A percentile compares a stretch with the other conserved stretches of the same genome.
phyloP scores from a whole-genome alignment of 2,329 filamentous ascomycete species.

The Ceratocystis albifundus region DNA sequence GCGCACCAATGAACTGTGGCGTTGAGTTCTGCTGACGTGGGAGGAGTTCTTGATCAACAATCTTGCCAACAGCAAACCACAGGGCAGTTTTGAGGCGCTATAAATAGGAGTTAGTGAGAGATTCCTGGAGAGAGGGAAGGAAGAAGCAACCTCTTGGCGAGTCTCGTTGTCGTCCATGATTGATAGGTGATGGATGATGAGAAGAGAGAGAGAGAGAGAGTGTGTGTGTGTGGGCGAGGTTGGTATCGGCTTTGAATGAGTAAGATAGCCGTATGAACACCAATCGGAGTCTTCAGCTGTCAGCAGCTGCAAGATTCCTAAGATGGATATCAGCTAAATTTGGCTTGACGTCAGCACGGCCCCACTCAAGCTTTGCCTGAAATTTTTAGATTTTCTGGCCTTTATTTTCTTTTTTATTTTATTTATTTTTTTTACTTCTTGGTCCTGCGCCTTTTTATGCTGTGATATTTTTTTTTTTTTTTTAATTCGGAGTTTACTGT shows the following conservation, averaged over 20 bases:
- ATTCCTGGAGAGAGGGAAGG: neutral
- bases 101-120: neutral
- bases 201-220: no score
- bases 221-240: neutral
- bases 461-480: neutral
- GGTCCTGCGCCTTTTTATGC: neutral
- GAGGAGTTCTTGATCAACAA: slow-evolving; percentile 70
- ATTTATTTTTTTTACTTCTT: neutral
- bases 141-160: slow-evolving; percentile 18
- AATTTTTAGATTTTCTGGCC: slow-evolving; percentile 11
- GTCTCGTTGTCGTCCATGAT: slow-evolving; percentile 22
- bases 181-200: neutral
- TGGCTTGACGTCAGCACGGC: slow-evolving; percentile 1
- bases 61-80: slow-evolving; percentile 74
- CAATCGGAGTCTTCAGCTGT: neutral
- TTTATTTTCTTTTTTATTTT: slow-evolving; percentile 7
- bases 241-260: neutral
- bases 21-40: slow-evolving; percentile 63
- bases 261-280: neutral
- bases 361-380: neutral
- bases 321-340: neutral
- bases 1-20: slow-evolving; percentile 74
- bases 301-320: neutral
- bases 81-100: slow-evolving; percentile 74
- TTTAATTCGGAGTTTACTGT: neutral